A percentile compares a stretch with the other conserved stretches of the same genome.
Conservation (phyloP, 495 filamentous ascomycete genomes). For the Podospora australis region DNA sequence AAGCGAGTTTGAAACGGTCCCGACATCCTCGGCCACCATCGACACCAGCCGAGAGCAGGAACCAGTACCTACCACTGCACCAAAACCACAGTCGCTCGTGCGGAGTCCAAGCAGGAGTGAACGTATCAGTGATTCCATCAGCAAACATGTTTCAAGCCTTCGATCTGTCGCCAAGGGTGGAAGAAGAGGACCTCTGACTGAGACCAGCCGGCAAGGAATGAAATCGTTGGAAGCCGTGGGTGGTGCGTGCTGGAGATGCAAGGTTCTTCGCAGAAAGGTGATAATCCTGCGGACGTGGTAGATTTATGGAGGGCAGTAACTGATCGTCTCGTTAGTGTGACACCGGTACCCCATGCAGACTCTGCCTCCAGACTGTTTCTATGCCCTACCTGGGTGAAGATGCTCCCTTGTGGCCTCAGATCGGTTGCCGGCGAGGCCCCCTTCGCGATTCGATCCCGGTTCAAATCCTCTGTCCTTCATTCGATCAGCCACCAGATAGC, state of each 20-base stretch:
- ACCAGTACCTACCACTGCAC: background rate
- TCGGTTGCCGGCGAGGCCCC: conserved; percentile 29
- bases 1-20: too few relatives aligned
- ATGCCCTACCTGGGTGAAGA: conserved; percentile 24
- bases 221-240: conserved; percentile 19
- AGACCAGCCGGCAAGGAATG: conserved; percentile 23
- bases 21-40: too few relatives aligned
- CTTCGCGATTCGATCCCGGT: conserved; percentile 19
- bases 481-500: background rate
- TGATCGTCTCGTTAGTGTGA: conserved; percentile 27
- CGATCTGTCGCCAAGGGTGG: conserved; percentile 25
- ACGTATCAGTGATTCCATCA: conserved; percentile 25
- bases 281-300: too few relatives aligned
- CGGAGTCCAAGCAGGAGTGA: conserved; percentile 22
- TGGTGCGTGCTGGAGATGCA: conserved; percentile 34
- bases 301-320: too few relatives aligned
- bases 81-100: conserved; percentile 5
- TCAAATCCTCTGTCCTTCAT: conserved; percentile 24
- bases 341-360: conserved; percentile 22
- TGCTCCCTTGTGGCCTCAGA: conserved; percentile 27
- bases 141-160: conserved; percentile 24
- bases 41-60: background rate
- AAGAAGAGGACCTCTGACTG: conserved; percentile 22
- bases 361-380: conserved; percentile 25
- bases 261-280: conserved; percentile 25